Percentiles rank a stretch among this genome's conserved stretches.
phyloP scores from a whole-genome alignment of 768 basidiomycete genomes.

The Artomyces pyxidatus region DNA sequence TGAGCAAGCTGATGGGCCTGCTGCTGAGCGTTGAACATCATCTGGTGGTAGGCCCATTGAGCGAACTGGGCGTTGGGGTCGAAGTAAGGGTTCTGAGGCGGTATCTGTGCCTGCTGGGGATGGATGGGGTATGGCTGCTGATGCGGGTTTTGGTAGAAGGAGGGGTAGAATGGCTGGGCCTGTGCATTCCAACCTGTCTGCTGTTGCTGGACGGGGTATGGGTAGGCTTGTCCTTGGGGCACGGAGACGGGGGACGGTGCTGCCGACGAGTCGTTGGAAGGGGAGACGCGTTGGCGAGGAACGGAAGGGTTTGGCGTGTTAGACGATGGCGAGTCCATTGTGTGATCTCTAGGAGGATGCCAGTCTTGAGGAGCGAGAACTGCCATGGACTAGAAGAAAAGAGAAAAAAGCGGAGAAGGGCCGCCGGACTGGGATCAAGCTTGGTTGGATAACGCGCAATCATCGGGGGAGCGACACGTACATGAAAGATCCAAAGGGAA shows the following conservation, averaged over 20 bases:
- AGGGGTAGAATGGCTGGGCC: slow-evolving; percentile 68
- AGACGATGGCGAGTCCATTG: slow-evolving; percentile 46
- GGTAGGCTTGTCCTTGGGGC: slow-evolving; percentile 40
- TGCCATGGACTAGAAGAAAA: slow-evolving; percentile 48
- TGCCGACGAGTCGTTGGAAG: slow-evolving; percentile 43
- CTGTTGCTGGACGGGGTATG: slow-evolving; percentile 66
- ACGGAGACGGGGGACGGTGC: slow-evolving; percentile 24
- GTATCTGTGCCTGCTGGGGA: slow-evolving; percentile 30
- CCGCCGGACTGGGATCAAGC: neutral
- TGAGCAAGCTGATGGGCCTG: slow-evolving; percentile 15
- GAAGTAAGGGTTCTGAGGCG: slow-evolving; percentile 53
- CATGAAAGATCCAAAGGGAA: slow-evolving; percentile 14
- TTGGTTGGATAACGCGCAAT: neutral
- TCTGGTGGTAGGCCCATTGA: slow-evolving; percentile 88
- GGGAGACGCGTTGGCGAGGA: slow-evolving; percentile 53
- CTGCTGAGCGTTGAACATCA: slow-evolving; percentile 62
- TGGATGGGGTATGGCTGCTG: slow-evolving; percentile 49
- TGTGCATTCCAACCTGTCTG: slow-evolving; percentile 66
- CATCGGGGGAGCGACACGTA: slow-evolving; percentile 4
- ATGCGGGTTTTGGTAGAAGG: slow-evolving; percentile 66
- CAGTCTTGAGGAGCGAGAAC: slow-evolving; percentile 74
- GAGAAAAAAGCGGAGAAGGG: neutral
- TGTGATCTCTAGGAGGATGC: slow-evolving; percentile 55
- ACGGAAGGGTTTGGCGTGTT: slow-evolving; percentile 29
- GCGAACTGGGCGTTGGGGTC: slow-evolving; percentile 74